Evolutionary conservation across 306 rosid species (phyloP).

Genomic region (Trichosanthes truncata): DNA sequence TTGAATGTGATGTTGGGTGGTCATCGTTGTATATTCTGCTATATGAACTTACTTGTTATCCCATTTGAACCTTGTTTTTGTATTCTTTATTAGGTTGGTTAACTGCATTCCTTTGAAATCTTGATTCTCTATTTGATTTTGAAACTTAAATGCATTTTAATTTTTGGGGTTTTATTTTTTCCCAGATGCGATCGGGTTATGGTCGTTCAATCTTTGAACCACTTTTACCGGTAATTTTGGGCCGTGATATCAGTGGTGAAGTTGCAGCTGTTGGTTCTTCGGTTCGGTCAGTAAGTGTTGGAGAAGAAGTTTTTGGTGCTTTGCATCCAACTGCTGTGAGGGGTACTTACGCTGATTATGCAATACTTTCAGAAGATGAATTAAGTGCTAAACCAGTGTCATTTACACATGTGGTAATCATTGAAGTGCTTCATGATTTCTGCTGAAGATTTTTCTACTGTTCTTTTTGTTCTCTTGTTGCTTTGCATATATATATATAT

Average conservation of each 20-base stretch:
- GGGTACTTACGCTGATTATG: conserved; percentile 92
- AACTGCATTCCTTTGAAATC: background rate
- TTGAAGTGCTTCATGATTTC: conserved; percentile 5
- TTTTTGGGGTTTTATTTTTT: conserved; percentile 2
- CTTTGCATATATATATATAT: too few species aligned
- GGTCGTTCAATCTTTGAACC: conserved; percentile 76
- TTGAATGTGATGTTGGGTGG: background rate
- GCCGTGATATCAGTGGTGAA: conserved; percentile 93
- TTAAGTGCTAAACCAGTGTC: conserved; percentile 60
- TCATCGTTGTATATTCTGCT: background rate
- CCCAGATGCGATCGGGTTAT: conserved; percentile 85
- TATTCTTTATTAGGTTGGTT: background rate
- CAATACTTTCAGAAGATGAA: conserved; percentile 74
- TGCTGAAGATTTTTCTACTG: background rate
- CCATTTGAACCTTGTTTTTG: background rate
- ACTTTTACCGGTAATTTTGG: conserved; percentile 75
- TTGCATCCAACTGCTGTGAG: conserved; percentile 95
- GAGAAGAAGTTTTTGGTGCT: conserved; percentile 91
- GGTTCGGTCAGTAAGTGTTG: conserved; percentile 44
- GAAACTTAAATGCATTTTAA: background rate
- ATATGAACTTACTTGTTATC: background rate
- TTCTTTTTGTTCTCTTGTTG: background rate
- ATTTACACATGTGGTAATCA: conserved; percentile 76
- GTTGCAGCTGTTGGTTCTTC: conserved; percentile 72
- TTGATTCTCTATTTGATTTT: background rate